Conservation (phyloP, 1,284 basidiomycete genomes). For the Boletus austroedulis region DNA sequence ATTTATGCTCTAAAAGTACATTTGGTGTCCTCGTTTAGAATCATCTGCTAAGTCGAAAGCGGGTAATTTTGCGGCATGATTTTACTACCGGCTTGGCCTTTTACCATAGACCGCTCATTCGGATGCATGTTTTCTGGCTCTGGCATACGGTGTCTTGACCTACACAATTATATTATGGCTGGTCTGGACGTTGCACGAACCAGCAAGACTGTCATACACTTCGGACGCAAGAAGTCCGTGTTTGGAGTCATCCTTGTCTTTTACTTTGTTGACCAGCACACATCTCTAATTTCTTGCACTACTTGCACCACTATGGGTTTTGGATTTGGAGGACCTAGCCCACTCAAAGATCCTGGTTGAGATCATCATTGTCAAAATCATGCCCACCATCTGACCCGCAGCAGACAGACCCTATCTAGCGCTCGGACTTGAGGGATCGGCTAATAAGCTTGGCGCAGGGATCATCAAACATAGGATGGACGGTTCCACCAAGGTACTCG, state of each 20-base stretch:
- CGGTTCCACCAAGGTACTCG: conserved; percentile 67
- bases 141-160: conserved; percentile 8
- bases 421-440: conserved; percentile 91
- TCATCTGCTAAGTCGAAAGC: not conserved
- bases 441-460: conserved; percentile 98
- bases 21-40: conserved; percentile 1
- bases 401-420: conserved; percentile 65
- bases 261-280: not conserved
- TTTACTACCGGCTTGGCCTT: conserved; percentile 4
- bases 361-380: conserved; percentile 12
- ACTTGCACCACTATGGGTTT: conserved; percentile 12
- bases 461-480: conserved; percentile 82
- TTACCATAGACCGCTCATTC: conserved; percentile 28
- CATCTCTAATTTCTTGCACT: not conserved
- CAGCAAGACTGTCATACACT: not conserved
- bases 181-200: not conserved
- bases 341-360: conserved; percentile 39
- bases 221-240: not conserved
- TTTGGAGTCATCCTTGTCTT: not conserved
- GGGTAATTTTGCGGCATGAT: conserved; percentile 2
- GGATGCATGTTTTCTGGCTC: conserved; percentile 18
- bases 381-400: conserved; percentile 10
- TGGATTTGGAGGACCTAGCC: conserved; percentile 3
- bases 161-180: conserved; percentile 24
- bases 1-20: conserved; percentile 74